Conservation (phyloP, 371 early-diverging fungal genomes). For the Mortierella sp. region DNA sequence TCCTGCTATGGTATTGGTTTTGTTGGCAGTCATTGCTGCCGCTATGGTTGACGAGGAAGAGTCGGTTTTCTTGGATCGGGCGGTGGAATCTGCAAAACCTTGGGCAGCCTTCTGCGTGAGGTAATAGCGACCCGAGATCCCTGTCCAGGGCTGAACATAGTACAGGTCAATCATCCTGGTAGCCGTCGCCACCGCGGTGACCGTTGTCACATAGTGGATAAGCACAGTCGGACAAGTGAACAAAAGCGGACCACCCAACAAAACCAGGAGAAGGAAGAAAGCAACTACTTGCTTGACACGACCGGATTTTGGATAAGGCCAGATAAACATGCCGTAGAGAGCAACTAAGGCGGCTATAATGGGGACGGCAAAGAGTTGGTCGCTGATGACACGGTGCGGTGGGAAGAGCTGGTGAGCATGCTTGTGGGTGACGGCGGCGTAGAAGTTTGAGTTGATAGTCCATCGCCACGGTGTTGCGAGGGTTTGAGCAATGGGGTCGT, state of each 20-base stretch:
- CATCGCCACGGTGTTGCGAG: constrained; percentile 20
- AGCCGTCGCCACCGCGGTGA: constrained; percentile 20
- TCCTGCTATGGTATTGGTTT: neutral
- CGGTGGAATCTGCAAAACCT: neutral
- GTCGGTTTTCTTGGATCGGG: constrained; percentile 29
- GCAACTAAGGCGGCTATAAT: constrained; percentile 16
- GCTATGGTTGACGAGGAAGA: neutral
- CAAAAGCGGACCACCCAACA: constrained; percentile 28
- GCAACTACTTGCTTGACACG: constrained; percentile 38
- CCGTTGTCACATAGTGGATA: constrained; percentile 26
- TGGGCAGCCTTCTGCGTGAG: neutral
- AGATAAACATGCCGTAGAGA: constrained; percentile 30
- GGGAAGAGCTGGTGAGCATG: constrained; percentile 10
- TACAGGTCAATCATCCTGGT: constrained; percentile 48
- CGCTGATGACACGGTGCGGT: constrained; percentile 15
- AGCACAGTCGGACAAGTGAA: constrained; percentile 23
- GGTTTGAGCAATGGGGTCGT: neutral
- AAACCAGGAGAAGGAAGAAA: constrained; percentile 15
- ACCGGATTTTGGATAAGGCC: constrained; percentile 21
- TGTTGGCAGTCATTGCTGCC: neutral
- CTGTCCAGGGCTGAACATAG: constrained; percentile 55
- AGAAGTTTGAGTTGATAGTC: constrained; percentile 17
- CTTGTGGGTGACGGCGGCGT: constrained; percentile 21
- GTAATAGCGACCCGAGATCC: constrained; percentile 26
- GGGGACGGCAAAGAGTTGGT: constrained; percentile 7